Base-by-base conservation (phyloP, 1,284 basidiomycete genomes). In the Thecaphora thlaspeos region DNA sequence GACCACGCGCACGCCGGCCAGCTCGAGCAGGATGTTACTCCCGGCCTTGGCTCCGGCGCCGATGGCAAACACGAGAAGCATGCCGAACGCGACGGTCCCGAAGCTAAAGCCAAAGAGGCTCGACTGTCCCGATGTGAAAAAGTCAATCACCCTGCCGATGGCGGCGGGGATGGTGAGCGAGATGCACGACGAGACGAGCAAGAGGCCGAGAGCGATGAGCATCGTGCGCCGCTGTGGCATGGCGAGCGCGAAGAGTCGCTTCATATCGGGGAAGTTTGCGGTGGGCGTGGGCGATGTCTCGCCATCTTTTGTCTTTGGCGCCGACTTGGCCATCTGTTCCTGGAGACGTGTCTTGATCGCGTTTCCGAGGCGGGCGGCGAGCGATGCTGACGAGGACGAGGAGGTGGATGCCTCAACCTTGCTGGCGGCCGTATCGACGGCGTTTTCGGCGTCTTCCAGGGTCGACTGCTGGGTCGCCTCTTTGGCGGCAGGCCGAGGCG, bases 21-120 rank as follows among this genome's bases (percentile, higher is more conserved):
- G 55, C 70, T 93, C 85, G 51, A 90, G 85, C 87, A 98, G 93
- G 52, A 98, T 88, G 1, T 90, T 86, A 41, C 92, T 84, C 9
- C 87, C 86, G 14, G 91, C 88, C 77, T 96, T 97, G 48, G 91
- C 91, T 0, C 83, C 80, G 0, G 91, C 94, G 7, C 93, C 94
- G 30, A 87, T 79, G 5, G 89, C 89, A 79, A 97, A 97, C n/a
- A 90, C 80, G 1, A 85, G 67, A 10, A 94, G 81, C 26, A 97
- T 82, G 10, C 86, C 74, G 0, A 82, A 84, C 10, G 91, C 90
- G 0, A 93, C 91, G 61, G 90, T 86, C 49, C 87, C 86, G 36
- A 91, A 83, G 1, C 88, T 86, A 22, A 96, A 59, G 18, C 78
- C 79, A 34, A 79, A 71, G 15, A 67, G 51, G 18, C 55, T 32